Evolutionary conservation across 148 eudicot genomes (phyloP).

Genomic region (Vaccinium corymbosum): DNA sequence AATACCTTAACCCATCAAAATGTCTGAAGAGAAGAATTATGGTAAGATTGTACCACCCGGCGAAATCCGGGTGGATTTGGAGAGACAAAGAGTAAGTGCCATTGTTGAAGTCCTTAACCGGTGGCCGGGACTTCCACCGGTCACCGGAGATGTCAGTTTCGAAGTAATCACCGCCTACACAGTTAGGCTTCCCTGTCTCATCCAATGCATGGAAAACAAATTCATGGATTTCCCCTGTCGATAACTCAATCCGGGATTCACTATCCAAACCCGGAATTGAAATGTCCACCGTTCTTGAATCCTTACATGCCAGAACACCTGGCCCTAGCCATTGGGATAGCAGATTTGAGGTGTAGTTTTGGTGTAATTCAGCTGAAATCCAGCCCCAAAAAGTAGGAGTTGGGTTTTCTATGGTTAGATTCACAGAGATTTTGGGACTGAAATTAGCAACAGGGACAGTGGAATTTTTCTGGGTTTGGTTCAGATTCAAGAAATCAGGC

Average conservation of each 20-base stretch:
- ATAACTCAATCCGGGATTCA: constrained; percentile 25
- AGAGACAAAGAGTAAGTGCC: constrained; percentile 69
- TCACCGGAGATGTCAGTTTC: constrained; percentile 76
- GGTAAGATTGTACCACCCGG: constrained; percentile 69
- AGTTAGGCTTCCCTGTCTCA: constrained; percentile 51
- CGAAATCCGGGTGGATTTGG: constrained; percentile 82
- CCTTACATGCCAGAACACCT: constrained; percentile 62
- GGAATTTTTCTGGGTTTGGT: constrained; percentile 17
- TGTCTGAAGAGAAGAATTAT: constrained; percentile 67
- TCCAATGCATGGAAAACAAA: constrained; percentile 75
- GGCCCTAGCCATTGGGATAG: constrained; percentile 53
- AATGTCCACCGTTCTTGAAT: constrained; percentile 57
- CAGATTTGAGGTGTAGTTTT: constrained; percentile 44
- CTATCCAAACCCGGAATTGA: constrained; percentile 50
- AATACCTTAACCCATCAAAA: constrained; percentile 65
- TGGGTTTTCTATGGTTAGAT: background rate
- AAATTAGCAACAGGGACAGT: constrained; percentile 12
- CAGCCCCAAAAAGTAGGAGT: constrained; percentile 24
- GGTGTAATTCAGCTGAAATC: constrained; percentile 52
- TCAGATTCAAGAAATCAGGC: background rate
- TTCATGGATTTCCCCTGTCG: constrained; percentile 64
- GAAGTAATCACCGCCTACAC: constrained; percentile 85
- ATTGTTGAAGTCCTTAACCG: constrained; percentile 63
- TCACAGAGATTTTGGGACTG: background rate
- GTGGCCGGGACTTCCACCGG: constrained; percentile 80